Conservation (phyloP, 495 filamentous ascomycete species). For the Chaetomium fimeti region DNA sequence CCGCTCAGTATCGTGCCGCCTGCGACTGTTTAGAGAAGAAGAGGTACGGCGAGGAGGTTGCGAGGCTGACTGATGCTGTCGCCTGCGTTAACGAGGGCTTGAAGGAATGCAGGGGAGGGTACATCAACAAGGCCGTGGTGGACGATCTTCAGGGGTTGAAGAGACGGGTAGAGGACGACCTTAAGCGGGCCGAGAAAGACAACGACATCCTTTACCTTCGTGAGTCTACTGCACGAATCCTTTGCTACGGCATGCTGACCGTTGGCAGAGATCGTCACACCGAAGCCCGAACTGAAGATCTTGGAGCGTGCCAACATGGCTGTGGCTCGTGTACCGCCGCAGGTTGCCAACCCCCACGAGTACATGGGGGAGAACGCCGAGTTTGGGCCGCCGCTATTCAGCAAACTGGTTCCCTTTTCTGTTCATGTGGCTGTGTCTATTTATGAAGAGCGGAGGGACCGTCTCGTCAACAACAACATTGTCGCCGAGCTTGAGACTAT, state of each 20-base stretch:
- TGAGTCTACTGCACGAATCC: conserved; percentile 25
- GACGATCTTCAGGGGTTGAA: conserved; percentile 83
- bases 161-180: conserved; percentile 74
- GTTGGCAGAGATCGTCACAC: conserved; percentile 65
- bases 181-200: conserved; percentile 93
- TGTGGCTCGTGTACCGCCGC: conserved; percentile 69
- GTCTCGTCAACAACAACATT: conserved; percentile 79
- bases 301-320: conserved; percentile 91
- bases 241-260: not conserved
- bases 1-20: conserved; percentile 91
- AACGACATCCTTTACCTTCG: conserved; percentile 92
- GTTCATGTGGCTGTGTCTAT: conserved; percentile 94
- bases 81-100: conserved; percentile 81
- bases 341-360: conserved; percentile 75
- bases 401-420: conserved; percentile 90
- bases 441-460: conserved; percentile 87
- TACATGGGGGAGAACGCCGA: conserved; percentile 75
- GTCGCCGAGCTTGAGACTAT: conserved; percentile 81
- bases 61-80: conserved; percentile 76
- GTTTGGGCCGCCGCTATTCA: conserved; percentile 81
- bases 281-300: conserved; percentile 81
- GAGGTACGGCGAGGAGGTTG: conserved; percentile 95
- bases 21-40: conserved; percentile 90
- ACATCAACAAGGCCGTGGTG: conserved; percentile 79
- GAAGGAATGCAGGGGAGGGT: conserved; percentile 69